phyloP scores from a whole-genome alignment of 202 grass and related monocot species.

The Digitaria exilis region DNA sequence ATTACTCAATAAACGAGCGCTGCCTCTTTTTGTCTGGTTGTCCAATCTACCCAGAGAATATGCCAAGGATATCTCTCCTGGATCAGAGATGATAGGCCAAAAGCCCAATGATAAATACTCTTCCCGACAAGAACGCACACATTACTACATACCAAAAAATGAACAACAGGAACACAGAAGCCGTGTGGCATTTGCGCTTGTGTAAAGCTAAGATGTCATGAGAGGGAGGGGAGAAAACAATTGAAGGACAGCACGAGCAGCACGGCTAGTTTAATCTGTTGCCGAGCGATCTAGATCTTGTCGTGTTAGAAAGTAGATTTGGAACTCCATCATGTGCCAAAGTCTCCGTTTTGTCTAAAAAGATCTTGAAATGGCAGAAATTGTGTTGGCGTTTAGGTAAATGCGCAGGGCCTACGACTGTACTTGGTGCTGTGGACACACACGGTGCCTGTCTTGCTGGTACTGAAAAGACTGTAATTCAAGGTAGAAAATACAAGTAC shows the following conservation, averaged over 20 bases:
- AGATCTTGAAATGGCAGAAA: neutral
- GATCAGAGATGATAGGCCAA: conserved; percentile 16
- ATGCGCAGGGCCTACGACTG: neutral
- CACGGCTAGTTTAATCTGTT: conserved; percentile 8
- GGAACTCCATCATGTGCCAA: neutral
- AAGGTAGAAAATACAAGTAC: neutral
- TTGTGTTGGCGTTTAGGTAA: conserved; percentile 6
- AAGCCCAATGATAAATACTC: neutral
- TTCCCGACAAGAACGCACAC: neutral
- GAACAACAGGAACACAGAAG: conserved; percentile 8
- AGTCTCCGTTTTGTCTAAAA: conserved; percentile 39
- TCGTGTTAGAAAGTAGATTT: conserved; percentile 32
- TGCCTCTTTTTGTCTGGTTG: neutral
- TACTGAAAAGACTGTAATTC: neutral
- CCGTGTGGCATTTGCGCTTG: conserved; percentile 37
- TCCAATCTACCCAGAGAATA: conserved; percentile 47
- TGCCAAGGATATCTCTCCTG: conserved; percentile 26
- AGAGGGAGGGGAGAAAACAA: neutral
- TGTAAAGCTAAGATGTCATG: conserved; percentile 2
- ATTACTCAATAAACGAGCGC: conserved; percentile 13
- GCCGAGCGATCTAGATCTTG: conserved; percentile 14
- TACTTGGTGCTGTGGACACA: neutral
- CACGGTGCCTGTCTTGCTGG: neutral
- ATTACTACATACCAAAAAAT: neutral
- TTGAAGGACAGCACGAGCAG: neutral